Conservation (phyloP, 2,329 filamentous ascomycete genomes). For the Fusarium sambucinum region DNA sequence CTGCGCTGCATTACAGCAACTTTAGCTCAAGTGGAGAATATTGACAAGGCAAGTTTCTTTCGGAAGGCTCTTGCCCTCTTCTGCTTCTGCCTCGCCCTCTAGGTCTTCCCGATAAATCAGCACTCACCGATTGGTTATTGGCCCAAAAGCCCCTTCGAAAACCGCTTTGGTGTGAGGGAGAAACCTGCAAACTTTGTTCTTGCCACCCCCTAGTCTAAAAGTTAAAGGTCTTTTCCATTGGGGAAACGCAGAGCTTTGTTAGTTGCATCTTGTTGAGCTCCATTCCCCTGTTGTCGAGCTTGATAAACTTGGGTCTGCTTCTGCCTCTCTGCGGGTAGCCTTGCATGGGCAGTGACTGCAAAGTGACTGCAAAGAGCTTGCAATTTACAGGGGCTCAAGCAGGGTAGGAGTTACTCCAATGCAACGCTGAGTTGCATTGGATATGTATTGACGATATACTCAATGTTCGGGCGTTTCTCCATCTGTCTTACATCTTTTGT, state of each 20-base stretch:
- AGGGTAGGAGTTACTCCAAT: slow-evolving; percentile 22
- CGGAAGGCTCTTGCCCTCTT: background rate
- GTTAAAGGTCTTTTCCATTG: background rate
- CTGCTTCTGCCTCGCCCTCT: background rate
- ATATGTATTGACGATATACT: slow-evolving; percentile 34
- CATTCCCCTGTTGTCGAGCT: background rate
- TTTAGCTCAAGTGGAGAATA: slow-evolving; percentile 22
- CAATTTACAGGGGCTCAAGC: slow-evolving; percentile 24
- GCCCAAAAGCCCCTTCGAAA: slow-evolving; percentile 7
- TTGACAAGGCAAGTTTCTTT: slow-evolving; percentile 3
- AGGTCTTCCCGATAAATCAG: slow-evolving; percentile 17
- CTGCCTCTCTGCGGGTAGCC: slow-evolving; percentile 21
- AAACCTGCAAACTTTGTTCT: slow-evolving; percentile 1
- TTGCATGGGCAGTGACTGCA: slow-evolving; percentile 18
- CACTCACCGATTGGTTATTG: slow-evolving; percentile 36
- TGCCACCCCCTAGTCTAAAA: slow-evolving; percentile 9
- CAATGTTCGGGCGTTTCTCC: slow-evolving; percentile 24
- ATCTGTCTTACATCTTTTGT: slow-evolving; percentile 5
- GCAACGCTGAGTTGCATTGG: slow-evolving; percentile 34
- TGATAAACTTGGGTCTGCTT: background rate
- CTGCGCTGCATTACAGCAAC: slow-evolving; percentile 14
- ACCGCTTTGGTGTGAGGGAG: background rate
- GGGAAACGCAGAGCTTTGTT: background rate
- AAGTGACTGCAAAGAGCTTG: background rate
- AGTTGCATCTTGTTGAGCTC: background rate